Percentiles rank a stretch among this genome's conserved stretches.
Evolutionary conservation across 139 green algal species (phyloP).

Genomic region (Pleodorina starrii): DNA sequence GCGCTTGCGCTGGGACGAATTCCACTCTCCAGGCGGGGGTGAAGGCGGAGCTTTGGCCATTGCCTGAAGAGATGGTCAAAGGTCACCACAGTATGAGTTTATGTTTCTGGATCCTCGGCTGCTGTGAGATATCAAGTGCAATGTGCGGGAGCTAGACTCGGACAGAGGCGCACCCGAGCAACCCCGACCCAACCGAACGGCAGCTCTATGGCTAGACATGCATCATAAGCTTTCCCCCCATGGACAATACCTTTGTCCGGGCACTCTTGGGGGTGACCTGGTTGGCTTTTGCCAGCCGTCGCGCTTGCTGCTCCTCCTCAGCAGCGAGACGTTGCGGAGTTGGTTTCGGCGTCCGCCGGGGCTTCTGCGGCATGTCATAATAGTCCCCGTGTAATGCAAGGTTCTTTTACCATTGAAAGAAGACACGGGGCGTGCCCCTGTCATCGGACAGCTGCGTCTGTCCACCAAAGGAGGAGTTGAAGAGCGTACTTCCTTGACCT

Average conservation of each 20-base stretch:
- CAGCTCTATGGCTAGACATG: too few species aligned
- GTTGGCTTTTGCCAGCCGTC: not conserved
- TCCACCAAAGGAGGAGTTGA: constrained; percentile 6
- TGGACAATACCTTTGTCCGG: not conserved
- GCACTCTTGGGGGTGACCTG: constrained; percentile 23
- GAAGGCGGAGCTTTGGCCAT: not conserved
- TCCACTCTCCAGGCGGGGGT: constrained; percentile 1
- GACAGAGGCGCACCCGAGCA: too few species aligned
- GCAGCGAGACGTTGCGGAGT: constrained; percentile 11
- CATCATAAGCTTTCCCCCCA: too few species aligned
- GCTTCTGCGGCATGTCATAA: constrained; percentile 16
- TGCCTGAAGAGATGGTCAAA: not conserved
- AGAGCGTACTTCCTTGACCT: not conserved
- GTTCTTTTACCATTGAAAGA: too few species aligned
- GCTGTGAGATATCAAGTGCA: too few species aligned
- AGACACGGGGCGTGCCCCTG: too few species aligned
- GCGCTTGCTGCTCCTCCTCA: constrained; percentile 26
- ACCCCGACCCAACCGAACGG: too few species aligned
- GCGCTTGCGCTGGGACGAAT: constrained; percentile 28
- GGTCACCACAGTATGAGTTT: not conserved
- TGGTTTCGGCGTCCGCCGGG: constrained; percentile 29
- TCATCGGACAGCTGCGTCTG: constrained; percentile 16
- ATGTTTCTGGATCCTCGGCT: too few species aligned
- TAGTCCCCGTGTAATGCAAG: not conserved
- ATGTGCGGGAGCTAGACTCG: too few species aligned